These are phyloP conservation scores for Mesembryanthemum crystallinum DNA, from an alignment of 148 eudicot species.

Conservation along the genomic window DNA sequence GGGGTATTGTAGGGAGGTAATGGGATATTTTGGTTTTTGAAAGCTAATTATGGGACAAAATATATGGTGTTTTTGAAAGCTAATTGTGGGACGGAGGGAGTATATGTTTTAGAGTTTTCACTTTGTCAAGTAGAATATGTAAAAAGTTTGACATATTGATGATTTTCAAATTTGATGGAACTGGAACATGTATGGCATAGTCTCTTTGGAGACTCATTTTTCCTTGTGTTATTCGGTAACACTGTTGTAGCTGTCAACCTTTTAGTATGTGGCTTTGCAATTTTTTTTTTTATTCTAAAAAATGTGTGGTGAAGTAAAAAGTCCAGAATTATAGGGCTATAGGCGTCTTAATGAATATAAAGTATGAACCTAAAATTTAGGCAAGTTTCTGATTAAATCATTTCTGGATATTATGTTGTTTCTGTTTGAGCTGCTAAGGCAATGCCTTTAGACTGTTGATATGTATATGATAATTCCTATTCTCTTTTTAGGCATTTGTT, in stretches of 20 bases:
- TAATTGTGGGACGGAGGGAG: too few relatives aligned
- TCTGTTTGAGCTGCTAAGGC: not conserved
- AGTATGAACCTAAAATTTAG: not conserved
- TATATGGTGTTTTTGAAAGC: too few relatives aligned
- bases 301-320: not conserved
- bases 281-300: not conserved
- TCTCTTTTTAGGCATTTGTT: slow-evolving; percentile 78
- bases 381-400: not conserved
- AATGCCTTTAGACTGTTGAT: not conserved
- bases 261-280: not conserved
- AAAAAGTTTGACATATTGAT: too few relatives aligned
- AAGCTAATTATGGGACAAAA: too few relatives aligned
- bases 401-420: not conserved
- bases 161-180: not conserved
- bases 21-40: too few relatives aligned
- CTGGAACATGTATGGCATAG: not conserved
- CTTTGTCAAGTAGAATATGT: too few relatives aligned
- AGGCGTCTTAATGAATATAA: not conserved
- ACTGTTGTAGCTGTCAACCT: not conserved
- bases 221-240: not conserved
- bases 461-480: slow-evolving; percentile 15
- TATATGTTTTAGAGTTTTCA: too few relatives aligned
- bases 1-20: too few relatives aligned
- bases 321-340: not conserved
- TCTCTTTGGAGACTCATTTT: not conserved